These are phyloP conservation scores for Mycena olivaceomarginata DNA, from an alignment of 768 basidiomycete species.

Conservation along the genomic window DNA sequence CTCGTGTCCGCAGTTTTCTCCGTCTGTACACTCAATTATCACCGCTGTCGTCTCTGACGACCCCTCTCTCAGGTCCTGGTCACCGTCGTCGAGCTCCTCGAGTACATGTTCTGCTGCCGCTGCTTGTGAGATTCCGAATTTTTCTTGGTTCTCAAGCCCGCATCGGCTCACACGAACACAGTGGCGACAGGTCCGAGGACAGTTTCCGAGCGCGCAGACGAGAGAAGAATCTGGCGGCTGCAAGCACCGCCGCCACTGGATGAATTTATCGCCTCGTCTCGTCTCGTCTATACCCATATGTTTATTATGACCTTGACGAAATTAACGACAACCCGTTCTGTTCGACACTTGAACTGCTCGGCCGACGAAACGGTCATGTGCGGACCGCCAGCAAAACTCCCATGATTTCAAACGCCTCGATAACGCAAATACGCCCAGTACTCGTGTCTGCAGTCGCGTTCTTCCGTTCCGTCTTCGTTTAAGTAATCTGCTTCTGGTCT, in stretches of 20 bases:
- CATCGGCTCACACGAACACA: slow-evolving; percentile 13
- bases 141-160: neutral
- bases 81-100: slow-evolving; percentile 1
- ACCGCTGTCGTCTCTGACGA: neutral
- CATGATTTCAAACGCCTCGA: no score
- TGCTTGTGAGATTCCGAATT: slow-evolving; percentile 27
- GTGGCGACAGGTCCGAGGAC: slow-evolving; percentile 18
- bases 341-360: neutral
- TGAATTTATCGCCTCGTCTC: neutral
- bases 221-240: neutral
- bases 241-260: slow-evolving; percentile 1
- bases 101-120: slow-evolving; percentile 23
- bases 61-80: slow-evolving; percentile 6
- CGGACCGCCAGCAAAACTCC: no score
- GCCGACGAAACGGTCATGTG: no score
- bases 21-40: neutral
- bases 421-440: no score
- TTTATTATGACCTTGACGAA: slow-evolving; percentile 12
- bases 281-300: neutral
- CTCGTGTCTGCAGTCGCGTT: no score
- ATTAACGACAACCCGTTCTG: neutral
- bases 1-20: slow-evolving; percentile 14
- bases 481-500: no score
- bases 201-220: slow-evolving; percentile 17
- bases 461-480: no score